phyloP scores from a whole-genome alignment of 768 basidiomycete species.

The Phlebiopsis flavidoalba region DNA sequence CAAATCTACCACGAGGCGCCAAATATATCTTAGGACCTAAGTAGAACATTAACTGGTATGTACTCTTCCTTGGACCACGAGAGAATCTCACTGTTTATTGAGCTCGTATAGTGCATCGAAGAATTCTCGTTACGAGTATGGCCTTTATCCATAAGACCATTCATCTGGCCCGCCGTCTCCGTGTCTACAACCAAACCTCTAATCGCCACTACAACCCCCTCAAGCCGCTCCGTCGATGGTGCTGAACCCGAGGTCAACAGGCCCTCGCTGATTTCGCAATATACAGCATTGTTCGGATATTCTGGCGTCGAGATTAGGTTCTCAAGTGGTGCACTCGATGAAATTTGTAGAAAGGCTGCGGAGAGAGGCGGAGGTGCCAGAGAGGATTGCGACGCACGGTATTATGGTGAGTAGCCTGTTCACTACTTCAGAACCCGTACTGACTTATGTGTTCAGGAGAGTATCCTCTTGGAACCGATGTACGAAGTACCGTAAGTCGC shows the following conservation, averaged over 20 bases:
- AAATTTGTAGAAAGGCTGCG: slow-evolving; percentile 73
- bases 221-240: slow-evolving; percentile 86
- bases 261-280: slow-evolving; percentile 89
- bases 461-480: slow-evolving; percentile 83
- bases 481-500: slow-evolving; percentile 81
- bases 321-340: slow-evolving; percentile 73
- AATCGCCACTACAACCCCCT: slow-evolving; percentile 68
- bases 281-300: slow-evolving; percentile 75
- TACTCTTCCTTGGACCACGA: slow-evolving; percentile 19
- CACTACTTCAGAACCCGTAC: not conserved
- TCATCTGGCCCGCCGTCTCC: too few species aligned
- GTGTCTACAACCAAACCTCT: too few species aligned
- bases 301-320: slow-evolving; percentile 86
- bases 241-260: slow-evolving; percentile 87
- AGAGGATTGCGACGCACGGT: slow-evolving; percentile 81
- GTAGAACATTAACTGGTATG: slow-evolving; percentile 75
- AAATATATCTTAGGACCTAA: slow-evolving; percentile 56
- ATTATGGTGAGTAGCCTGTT: slow-evolving; percentile 59
- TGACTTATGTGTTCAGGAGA: slow-evolving; percentile 48
- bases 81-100: not conserved
- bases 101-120: slow-evolving; percentile 47
- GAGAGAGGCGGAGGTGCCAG: slow-evolving; percentile 87
- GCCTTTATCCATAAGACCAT: slow-evolving; percentile 85
- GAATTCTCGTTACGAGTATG: slow-evolving; percentile 96
- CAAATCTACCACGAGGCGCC: too few species aligned